phyloP scores from a whole-genome alignment of 2,329 filamentous ascomycete genomes.

The Akanthomyces dipterigenus region DNA sequence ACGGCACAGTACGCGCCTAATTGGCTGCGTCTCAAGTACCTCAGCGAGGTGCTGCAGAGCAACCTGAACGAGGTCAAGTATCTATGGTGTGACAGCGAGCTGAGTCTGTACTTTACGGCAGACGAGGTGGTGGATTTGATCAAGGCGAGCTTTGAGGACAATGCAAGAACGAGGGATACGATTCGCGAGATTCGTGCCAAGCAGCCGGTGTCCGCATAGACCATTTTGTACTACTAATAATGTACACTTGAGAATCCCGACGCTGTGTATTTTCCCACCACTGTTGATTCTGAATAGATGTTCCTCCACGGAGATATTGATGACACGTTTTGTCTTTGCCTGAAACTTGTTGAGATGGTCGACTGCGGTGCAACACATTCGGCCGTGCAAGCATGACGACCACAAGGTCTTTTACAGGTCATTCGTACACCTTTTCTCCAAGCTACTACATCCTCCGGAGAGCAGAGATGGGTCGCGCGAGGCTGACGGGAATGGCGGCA shows the following conservation, averaged over 20 bases:
- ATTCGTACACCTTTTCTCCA: too few species aligned
- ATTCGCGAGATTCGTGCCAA: slow-evolving; percentile 51
- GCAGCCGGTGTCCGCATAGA: slow-evolving; percentile 26
- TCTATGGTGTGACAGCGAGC: slow-evolving; percentile 59
- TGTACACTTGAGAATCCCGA: not conserved
- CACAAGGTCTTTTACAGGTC: too few species aligned
- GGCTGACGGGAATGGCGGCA: not conserved
- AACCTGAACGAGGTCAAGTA: slow-evolving; percentile 57
- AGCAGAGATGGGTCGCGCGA: not conserved
- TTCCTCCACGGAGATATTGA: too few species aligned
- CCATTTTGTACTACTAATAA: not conserved
- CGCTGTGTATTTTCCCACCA: too few species aligned
- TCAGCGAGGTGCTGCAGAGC: slow-evolving; percentile 59
- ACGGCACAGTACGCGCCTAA: slow-evolving; percentile 55
- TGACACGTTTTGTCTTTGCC: too few species aligned
- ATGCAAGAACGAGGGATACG: slow-evolving; percentile 50
- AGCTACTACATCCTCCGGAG: too few species aligned
- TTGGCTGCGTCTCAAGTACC: slow-evolving; percentile 59
- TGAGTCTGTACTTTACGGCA: slow-evolving; percentile 55
- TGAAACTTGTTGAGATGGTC: too few species aligned
- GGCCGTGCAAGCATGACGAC: too few species aligned
- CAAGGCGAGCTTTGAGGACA: slow-evolving; percentile 57
- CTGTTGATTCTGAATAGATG: not conserved
- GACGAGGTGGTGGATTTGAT: slow-evolving; percentile 58
- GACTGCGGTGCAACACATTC: too few species aligned